Evolutionary conservation across 208 protist species (phyloP), one percentile per base, ranked within the genome.

Genomic region (Leptomonas pyrrhocoris): DNA sequence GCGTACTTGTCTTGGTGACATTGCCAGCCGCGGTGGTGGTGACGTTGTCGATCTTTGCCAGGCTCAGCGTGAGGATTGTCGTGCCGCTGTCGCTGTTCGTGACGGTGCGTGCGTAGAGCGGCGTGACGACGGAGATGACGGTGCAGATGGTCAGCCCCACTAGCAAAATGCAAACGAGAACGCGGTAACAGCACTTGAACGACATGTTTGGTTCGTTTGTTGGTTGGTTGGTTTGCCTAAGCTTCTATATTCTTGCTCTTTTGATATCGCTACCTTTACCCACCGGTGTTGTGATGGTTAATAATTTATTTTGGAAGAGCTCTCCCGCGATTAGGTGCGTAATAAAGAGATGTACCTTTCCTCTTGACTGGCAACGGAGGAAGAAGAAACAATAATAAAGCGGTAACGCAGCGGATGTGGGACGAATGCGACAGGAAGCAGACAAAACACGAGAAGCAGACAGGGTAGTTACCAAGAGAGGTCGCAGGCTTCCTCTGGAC

Each of bases 141-240:
- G 19, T 55, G 46, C 46, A 53, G 18, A 65, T 30, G n/a, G 46
- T 34, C 6, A 65, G 12, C 1, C 25, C 46, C 6, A n/a, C 40
- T 6, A 65, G 7, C 40, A 65, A 6, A 7, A 55, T 27, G 31
- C 34, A 65, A 19, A 65, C 16, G 28, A 65, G 7, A 15, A 65
- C 28, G n/a, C 46, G 60, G 11, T 40, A 65, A 9, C 23, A 55
- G 27, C 43, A 55, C 3, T 31, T 65, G 43, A 38, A 64, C 11
- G 58, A 45, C 58, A 64, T 64, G 19, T 38, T 38, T 38, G 9
- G 34, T 9, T 38, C 34, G 3, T n/a, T n/a, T n/a, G n/a, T n/a
- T n/a, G n/a, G n/a, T n/a, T n/a, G n/a, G 18, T 62, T 19, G 13
- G 23, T 45, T 25, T 30, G 31, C 1, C 25, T 6, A 55, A 55